A percentile compares a stretch with the other conserved stretches of the same genome.
phyloP scores from a whole-genome alignment of 352 stramenopile genomes.

The Phytopythium aichiense region DNA sequence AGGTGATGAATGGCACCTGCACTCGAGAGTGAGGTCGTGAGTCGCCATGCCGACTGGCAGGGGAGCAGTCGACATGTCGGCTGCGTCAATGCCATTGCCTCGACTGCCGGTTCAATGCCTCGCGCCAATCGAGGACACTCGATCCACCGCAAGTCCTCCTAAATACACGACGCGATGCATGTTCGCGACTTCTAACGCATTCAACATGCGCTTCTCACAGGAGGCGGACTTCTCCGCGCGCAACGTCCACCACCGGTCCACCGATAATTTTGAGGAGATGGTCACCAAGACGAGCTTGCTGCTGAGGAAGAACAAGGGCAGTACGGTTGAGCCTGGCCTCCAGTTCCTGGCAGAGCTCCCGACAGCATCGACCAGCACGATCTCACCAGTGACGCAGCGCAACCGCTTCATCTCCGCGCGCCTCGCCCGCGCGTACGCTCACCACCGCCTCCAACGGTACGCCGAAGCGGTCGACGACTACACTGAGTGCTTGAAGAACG shows the following conservation, averaged over 20 bases:
- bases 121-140: slow-evolving; percentile 30
- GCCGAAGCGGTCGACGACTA: slow-evolving; percentile 49
- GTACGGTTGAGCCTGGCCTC: background rate
- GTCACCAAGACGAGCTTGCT: slow-evolving; percentile 29
- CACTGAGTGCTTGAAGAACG: slow-evolving; percentile 34
- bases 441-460: slow-evolving; percentile 46
- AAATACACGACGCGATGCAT: background rate
- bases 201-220: slow-evolving; percentile 4
- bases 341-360: slow-evolving; percentile 6
- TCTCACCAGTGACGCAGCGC: background rate
- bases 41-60: background rate
- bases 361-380: background rate
- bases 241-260: slow-evolving; percentile 34
- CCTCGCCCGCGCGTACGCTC: slow-evolving; percentile 45
- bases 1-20: background rate
- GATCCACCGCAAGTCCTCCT: slow-evolving; percentile 16
- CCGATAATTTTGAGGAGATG: slow-evolving; percentile 27
- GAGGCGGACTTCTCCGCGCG: slow-evolving; percentile 45
- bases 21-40: background rate
- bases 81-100: slow-evolving; percentile 3
- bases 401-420: slow-evolving; percentile 4
- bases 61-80: background rate
- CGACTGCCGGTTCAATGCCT: slow-evolving; percentile 28
- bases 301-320: slow-evolving; percentile 37
- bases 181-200: background rate